Evolutionary conservation across 1,139 yeast species (phyloP).

Genomic region (Candida mesenterica): DNA sequence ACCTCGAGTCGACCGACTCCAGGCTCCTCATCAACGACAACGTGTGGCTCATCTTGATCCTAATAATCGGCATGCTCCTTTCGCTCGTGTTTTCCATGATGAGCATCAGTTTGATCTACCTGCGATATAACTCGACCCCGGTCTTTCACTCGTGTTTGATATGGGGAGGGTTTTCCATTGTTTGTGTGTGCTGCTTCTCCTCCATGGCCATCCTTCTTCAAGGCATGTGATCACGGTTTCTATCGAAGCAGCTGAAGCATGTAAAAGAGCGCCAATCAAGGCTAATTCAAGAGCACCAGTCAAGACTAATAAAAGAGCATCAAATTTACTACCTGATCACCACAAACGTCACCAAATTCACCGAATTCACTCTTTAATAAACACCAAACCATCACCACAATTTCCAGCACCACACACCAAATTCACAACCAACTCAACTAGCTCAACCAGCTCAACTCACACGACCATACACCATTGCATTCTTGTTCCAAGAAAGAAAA

Average conservation of each 20-base stretch:
- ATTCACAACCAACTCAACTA: too few species aligned
- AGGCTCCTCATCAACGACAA: conserved; percentile 31
- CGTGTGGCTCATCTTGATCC: conserved; percentile 32
- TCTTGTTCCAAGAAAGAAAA: too few species aligned
- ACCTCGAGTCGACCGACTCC: conserved; percentile 21
- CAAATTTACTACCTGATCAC: too few species aligned
- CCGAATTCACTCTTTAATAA: too few species aligned
- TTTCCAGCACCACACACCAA: too few species aligned
- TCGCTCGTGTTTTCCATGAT: conserved; percentile 35
- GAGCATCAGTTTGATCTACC: conserved; percentile 31
- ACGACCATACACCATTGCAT: too few species aligned
- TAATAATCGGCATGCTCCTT: conserved; percentile 34
- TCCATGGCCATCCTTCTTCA: conserved; percentile 14
- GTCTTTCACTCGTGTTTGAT: conserved; percentile 25
- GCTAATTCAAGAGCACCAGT: too few species aligned
- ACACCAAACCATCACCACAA: too few species aligned
- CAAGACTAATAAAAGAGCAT: too few species aligned
- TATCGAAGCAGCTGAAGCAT: too few species aligned
- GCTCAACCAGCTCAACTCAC: too few species aligned
- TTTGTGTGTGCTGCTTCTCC: conserved; percentile 27
- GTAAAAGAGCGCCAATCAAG: neutral
- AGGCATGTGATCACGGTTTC: conserved; percentile 3
- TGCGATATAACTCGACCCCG: conserved; percentile 29
- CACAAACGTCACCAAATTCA: too few species aligned
- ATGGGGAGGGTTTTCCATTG: conserved; percentile 32